Percentiles rank a stretch among this genome's conserved stretches.
phyloP scores from a whole-genome alignment of 768 basidiomycete genomes.

The Pleurotus eryngii region DNA sequence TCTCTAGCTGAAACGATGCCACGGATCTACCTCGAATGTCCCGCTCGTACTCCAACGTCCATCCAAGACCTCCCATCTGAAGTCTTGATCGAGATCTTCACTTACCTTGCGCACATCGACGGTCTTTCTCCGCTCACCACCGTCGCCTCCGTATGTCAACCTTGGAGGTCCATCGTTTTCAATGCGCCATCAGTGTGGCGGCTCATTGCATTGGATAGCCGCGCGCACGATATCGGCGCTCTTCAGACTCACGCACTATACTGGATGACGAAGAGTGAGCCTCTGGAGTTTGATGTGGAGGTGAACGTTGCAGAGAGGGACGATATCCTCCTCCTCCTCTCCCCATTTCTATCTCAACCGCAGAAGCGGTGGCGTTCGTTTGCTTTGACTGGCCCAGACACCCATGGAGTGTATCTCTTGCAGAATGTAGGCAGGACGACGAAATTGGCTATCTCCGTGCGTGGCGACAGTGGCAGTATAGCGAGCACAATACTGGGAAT shows the following conservation, averaged over 20 bases:
- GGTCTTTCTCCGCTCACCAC: conserved; percentile 42
- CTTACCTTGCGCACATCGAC: conserved; percentile 37
- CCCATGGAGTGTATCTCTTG: conserved; percentile 28
- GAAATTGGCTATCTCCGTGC: background rate
- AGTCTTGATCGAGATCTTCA: conserved; percentile 61
- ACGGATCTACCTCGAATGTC: conserved; percentile 6
- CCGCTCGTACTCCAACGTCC: conserved; percentile 4
- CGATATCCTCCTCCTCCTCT: conserved; percentile 57
- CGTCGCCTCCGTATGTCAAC: conserved; percentile 50
- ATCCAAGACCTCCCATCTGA: conserved; percentile 51
- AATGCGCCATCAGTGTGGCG: conserved; percentile 63
- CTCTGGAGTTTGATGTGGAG: conserved; percentile 53
- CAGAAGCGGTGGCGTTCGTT: conserved; percentile 59
- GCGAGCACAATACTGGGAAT: conserved; percentile 12
- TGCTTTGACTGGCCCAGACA: conserved; percentile 36
- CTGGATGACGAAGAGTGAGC: conserved; percentile 52
- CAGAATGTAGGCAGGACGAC: background rate
- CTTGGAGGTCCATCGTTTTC: conserved; percentile 55
- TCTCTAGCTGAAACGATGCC: background rate
- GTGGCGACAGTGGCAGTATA: background rate
- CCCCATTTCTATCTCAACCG: conserved; percentile 49
- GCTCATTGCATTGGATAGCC: conserved; percentile 48
- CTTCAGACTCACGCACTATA: conserved; percentile 47
- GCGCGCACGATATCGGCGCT: conserved; percentile 26
- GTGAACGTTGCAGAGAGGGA: conserved; percentile 46